Evolutionary conservation across 306 rosid species (phyloP), one percentile per base, ranked within the genome.

Genomic region (Trifolium subterraneum): DNA sequence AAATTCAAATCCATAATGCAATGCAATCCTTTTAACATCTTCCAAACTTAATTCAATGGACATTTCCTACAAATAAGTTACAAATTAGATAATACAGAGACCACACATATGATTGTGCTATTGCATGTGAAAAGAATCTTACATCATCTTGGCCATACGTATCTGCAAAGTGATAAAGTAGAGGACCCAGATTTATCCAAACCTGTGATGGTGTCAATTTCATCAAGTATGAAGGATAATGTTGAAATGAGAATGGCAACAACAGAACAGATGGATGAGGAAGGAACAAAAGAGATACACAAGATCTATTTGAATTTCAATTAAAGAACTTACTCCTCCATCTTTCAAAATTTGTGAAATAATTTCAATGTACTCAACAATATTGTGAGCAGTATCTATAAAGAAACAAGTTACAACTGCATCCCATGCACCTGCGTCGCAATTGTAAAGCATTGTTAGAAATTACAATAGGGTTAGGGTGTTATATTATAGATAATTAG

Each of bases 131-230:
- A 78, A 67, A 25, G 76, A 78, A 64, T 61, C 89, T 81, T 79
- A 92, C 97, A 81, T 90, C 98, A 25, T 90, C 93, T 82, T 88
- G 98, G 33, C 97, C 97, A 72, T 94, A 94, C 69, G 83, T 68
- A 68, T 94, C 99, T 0, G 97, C 96, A 27, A 94, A 94, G 86
- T 94, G 97, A 84, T 94, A 94, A 1, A 94, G 95, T 72, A 92
- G 85, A 50, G 99, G 99, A 22, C 99, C 97, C 78, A 90, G 72
- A 85, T 94, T 92, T 90, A 94, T 94, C 99, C 99, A 92, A 72
- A 94, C 90, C 99, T 94, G 93, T 72, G 63, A 83, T 63, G 78
- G 87, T 84, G 85, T 79, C 74, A 82, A 58, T 70, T 47, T 16
- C 72, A 52, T 36, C 67, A 54, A 35, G 5, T 23, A 70, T 15